Base-by-base conservation (phyloP, 257 asterid species). In the Jacaranda copaia region DNA sequence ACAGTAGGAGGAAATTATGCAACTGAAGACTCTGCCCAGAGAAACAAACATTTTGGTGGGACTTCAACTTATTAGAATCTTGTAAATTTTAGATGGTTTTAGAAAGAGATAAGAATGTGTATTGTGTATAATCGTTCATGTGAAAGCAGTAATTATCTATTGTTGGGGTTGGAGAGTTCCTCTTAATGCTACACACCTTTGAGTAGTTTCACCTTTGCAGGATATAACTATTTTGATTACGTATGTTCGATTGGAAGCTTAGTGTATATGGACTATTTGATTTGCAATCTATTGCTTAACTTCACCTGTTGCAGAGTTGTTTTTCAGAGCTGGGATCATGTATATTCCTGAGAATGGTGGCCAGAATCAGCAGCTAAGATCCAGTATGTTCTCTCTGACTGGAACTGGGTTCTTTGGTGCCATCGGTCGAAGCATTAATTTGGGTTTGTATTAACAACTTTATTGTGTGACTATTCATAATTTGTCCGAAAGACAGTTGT, bases 301-400 rank as follows among this genome's bases (percentile, higher is more conserved):
- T 85, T 89, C 85, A 87, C 82, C 73, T 83, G 77, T 83, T 83
- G 83, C 96, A 88, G 97, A 80, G 91, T 81, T 81, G 63, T 78
- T 77, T 86, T 82, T 82, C 95, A 94, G 98, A 90, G 99, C 98
- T 74, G 99, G 97, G 87, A 89, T 94, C 81, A 92, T 94, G 99
- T 94, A 94, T 72, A 78, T 82, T 67, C 77, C 91, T 14, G 88
- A 87, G n/a, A 89, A 88, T 19, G 84, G 56, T 53, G 89, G 81
- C 56, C 77, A 79, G 72, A 76, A 80, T 79, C 90, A 84, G 80
- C 84, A 81, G 55, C 77, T 93, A n/a, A 86, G 83, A 19, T 88
- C 98, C 32, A 89, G 86, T 87, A 78, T 86, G 90, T 94, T 94
- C 82, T 86, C 99, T 70, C 82, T 94, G 49, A 91, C 84, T 60